Base-by-base conservation (phyloP, 257 asterid species). In the Ajuga chamaepitys region DNA sequence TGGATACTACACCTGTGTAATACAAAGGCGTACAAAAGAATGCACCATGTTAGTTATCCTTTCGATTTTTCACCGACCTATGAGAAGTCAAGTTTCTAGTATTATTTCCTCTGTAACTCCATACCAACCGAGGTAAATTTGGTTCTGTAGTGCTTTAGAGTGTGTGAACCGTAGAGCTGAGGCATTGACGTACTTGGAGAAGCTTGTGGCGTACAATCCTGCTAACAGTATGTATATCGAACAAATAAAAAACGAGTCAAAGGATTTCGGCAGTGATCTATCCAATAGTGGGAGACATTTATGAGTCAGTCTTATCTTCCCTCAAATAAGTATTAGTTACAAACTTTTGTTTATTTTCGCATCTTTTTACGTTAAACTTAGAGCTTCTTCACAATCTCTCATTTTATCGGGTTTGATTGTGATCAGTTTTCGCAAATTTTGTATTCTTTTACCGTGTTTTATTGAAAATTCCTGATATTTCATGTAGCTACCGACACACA, bases 131-230 rank as follows among this genome's bases (percentile, higher is more conserved):
- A 52, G 34, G 24, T 62, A 42, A 46, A 12, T 68, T n/a, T 71
- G 58, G 37, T 48, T 12, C 67, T 59, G 28, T 76, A 93, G 99
- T 73, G 80, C 92, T 68, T 75, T 89, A 56, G 34, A 50, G 38
- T 63, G 28, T 50, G 81, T 72, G 73, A 80, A 80, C 21, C 85
- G 89, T 59, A 84, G 84, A 78, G 81, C 69, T 5, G 91, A 91
- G 74, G 90, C 96, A 26, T 59, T 66, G 60, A 58, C 78, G 78
- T 80, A 83, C 78, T 78, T 86, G 86, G 86, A 81, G 55, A 80
- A 65, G 83, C 84, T 75, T 16, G 72, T 67, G 47, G 89, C 85
- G 57, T 86, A 85, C 65, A 75, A 86, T 77, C 80, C 96, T n/a
- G 57, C 77, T 6, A 88, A 75, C 70, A 67, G 47, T 12, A 67